Percentiles rank a stretch among this genome's conserved stretches.
phyloP scores from a whole-genome alignment of 2,329 filamentous ascomycete species.

The Ophiosphaerella korrae region DNA sequence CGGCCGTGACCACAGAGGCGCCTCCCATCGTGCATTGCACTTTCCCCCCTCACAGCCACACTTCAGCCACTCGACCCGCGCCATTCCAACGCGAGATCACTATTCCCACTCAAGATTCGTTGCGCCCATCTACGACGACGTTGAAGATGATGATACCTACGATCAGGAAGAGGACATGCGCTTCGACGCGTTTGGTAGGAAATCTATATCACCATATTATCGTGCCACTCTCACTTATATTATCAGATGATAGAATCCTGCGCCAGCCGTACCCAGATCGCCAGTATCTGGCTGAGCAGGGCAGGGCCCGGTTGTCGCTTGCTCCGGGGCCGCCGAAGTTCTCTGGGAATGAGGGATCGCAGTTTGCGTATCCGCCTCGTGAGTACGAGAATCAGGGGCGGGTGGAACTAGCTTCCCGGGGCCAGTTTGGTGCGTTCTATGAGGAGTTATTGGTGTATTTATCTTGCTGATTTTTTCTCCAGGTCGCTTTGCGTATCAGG shows the following conservation, averaged over 20 bases:
- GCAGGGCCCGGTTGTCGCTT: constrained; percentile 47
- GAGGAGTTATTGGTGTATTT: background rate
- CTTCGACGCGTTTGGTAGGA: constrained; percentile 58
- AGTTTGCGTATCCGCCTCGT: constrained; percentile 3
- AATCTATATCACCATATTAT: background rate
- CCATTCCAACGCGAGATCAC: constrained; percentile 24
- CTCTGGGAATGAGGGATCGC: constrained; percentile 7
- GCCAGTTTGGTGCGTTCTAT: constrained; percentile 11
- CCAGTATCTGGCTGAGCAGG: constrained; percentile 41
- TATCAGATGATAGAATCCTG: constrained; percentile 44
- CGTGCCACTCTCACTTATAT: background rate
- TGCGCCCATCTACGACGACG: constrained; percentile 17
- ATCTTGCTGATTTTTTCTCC: constrained; percentile 11
- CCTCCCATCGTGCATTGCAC: constrained; percentile 6
- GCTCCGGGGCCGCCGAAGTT: constrained; percentile 25
- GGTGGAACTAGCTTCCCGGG: constrained; percentile 1
- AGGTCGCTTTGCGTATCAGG: constrained; percentile 27
- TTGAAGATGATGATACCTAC: constrained; percentile 33
- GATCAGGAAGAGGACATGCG: constrained; percentile 12
- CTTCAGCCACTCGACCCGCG: constrained; percentile 11
- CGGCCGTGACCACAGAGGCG: constrained; percentile 8
- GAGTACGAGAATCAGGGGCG: constrained; percentile 1
- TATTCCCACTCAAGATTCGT: constrained; percentile 23
- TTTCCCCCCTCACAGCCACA: constrained; percentile 20
- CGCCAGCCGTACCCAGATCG: constrained; percentile 39